phyloP scores from a whole-genome alignment of 208 protist genomes.

The Acanthamoeba healyi region DNA sequence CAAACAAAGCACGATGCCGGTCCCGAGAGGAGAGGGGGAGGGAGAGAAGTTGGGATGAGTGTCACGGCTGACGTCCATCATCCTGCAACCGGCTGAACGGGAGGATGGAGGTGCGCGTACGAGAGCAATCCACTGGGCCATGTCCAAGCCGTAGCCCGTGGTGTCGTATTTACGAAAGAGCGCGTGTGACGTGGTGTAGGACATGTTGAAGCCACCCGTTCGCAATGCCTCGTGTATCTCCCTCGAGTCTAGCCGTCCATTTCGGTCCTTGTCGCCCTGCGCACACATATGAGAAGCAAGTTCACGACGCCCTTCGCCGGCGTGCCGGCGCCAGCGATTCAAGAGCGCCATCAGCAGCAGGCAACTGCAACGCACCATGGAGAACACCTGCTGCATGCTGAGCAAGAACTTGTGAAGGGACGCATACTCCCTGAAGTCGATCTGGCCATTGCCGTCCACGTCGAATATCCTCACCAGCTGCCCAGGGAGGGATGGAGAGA shows the following conservation, averaged over 20 bases:
- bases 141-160: constrained; percentile 58
- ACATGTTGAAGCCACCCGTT: constrained; percentile 54
- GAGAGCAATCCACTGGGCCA: too few relatives aligned
- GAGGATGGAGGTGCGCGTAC: too few relatives aligned
- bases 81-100: too few relatives aligned
- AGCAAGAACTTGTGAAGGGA: constrained; percentile 73
- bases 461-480: constrained; percentile 68
- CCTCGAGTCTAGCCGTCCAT: constrained; percentile 53
- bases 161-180: constrained; percentile 70
- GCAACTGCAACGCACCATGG: neutral
- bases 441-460: constrained; percentile 60
- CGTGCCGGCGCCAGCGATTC: too few relatives aligned
- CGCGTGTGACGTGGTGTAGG: neutral
- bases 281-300: neutral
- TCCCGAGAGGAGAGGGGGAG: too few relatives aligned
- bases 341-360: too few relatives aligned
- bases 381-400: constrained; percentile 72
- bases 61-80: too few relatives aligned
- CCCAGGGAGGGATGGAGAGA: too few relatives aligned
- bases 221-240: constrained; percentile 55
- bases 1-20: too few relatives aligned
- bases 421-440: constrained; percentile 69
- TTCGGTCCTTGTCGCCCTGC: constrained; percentile 66
- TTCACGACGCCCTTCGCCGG: too few relatives aligned
- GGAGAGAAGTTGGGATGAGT: too few relatives aligned